These are phyloP conservation scores for Murraya koenigii DNA, from an alignment of 345 rosid species.

Conservation along the genomic window DNA sequence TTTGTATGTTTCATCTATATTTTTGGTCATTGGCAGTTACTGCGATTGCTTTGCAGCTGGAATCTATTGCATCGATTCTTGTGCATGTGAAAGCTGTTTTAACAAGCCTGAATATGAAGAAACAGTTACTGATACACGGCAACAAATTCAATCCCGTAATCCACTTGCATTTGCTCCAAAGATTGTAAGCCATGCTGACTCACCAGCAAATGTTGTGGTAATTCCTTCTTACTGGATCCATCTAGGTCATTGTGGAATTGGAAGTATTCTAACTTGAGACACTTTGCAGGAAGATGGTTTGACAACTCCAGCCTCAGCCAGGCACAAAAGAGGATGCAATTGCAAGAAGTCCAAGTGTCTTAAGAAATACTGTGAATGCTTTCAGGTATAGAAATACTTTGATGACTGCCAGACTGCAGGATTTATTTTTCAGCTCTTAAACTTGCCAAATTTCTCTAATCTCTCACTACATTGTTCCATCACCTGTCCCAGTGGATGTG, in stretches of 20 bases:
- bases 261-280: constrained; percentile 9
- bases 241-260: background rate
- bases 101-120: constrained; percentile 45
- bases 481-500: background rate
- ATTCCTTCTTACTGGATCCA: background rate
- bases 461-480: background rate
- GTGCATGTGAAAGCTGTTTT: constrained; percentile 36
- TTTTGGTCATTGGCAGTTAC: constrained; percentile 32
- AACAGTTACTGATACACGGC: constrained; percentile 26
- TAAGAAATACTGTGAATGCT: constrained; percentile 52
- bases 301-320: constrained; percentile 31
- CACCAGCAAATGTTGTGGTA: constrained; percentile 25
- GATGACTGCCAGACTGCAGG: background rate
- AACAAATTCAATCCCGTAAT: constrained; percentile 39
- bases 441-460: background rate
- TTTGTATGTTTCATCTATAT: background rate
- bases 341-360: constrained; percentile 50
- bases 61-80: constrained; percentile 32
- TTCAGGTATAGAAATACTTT: constrained; percentile 31
- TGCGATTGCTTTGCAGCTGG: constrained; percentile 49
- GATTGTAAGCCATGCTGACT: constrained; percentile 22
- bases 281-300: constrained; percentile 27
- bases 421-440: background rate
- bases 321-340: constrained; percentile 53
- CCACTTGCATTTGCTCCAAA: constrained; percentile 49